Evolutionary conservation across 768 basidiomycete genomes (phyloP).

Genomic region (Lyophyllum decastes): DNA sequence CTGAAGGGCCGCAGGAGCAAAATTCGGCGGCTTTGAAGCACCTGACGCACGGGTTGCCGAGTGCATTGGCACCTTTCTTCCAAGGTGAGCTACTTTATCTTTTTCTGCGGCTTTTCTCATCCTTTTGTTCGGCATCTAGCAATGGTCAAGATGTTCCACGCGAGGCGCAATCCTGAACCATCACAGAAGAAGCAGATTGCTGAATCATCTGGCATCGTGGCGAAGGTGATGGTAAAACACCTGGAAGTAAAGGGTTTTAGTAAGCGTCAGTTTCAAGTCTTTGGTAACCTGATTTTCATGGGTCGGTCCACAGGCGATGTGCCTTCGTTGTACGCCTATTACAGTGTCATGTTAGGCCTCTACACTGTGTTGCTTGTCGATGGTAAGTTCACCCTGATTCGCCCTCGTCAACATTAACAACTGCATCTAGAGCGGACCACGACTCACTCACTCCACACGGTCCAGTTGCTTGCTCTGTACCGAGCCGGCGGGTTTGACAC

Average conservation of each 20-base stretch:
- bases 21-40: conserved; percentile 82
- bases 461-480: conserved; percentile 76
- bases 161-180: conserved; percentile 73
- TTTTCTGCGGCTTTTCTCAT: neutral
- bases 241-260: conserved; percentile 54
- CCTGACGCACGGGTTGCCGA: conserved; percentile 76
- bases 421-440: conserved; percentile 65
- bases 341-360: conserved; percentile 48
- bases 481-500: conserved; percentile 70
- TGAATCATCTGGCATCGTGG: conserved; percentile 68
- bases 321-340: conserved; percentile 43
- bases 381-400: conserved; percentile 31
- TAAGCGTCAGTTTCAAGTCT: conserved; percentile 33
- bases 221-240: conserved; percentile 73
- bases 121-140: conserved; percentile 43
- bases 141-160: conserved; percentile 84
- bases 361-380: conserved; percentile 49
- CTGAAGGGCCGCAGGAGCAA: conserved; percentile 50
- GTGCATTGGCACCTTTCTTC: conserved; percentile 78
- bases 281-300: neutral
- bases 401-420: conserved; percentile 11
- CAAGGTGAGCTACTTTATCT: conserved; percentile 55
- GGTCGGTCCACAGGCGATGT: conserved; percentile 23
- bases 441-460: conserved; percentile 77
- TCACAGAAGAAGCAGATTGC: conserved; percentile 77